Evolutionary conservation across 352 stramenopile species (phyloP).

Genomic region (Pythium apleroticum): DNA sequence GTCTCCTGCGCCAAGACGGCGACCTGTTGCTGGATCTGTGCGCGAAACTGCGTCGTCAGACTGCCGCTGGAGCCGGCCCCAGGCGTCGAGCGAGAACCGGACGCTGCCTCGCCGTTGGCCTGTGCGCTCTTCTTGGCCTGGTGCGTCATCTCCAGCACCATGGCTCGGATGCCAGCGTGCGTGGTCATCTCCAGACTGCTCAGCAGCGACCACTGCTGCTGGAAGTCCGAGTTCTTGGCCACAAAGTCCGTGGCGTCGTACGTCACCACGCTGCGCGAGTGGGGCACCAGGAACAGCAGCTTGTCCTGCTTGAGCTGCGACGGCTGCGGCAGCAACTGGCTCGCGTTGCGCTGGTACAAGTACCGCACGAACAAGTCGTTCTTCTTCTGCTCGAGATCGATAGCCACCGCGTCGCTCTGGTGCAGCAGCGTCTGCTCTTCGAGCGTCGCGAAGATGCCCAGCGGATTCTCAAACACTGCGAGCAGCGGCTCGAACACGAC

Average conservation of each 20-base stretch:
- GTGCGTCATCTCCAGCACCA: slow-evolving; percentile 28
- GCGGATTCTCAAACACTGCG: slow-evolving; percentile 39
- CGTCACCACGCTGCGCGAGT: slow-evolving; percentile 43
- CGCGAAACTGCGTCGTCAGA: slow-evolving; percentile 24
- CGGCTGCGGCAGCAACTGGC: slow-evolving; percentile 27
- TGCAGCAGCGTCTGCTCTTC: slow-evolving; percentile 69
- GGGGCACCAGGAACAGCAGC: slow-evolving; percentile 49
- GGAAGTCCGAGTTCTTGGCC: slow-evolving; percentile 64
- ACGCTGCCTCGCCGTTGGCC: background rate
- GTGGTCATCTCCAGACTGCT: slow-evolving; percentile 33
- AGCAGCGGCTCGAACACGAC: background rate
- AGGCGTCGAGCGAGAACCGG: background rate
- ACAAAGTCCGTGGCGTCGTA: slow-evolving; percentile 72
- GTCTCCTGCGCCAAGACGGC: background rate
- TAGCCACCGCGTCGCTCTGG: slow-evolving; percentile 45
- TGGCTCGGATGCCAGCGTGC: slow-evolving; percentile 29
- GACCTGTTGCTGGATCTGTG: slow-evolving; percentile 22
- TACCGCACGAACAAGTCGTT: slow-evolving; percentile 70
- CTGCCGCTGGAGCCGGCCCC: slow-evolving; percentile 7
- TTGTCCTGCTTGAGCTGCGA: slow-evolving; percentile 19
- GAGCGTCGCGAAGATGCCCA: slow-evolving; percentile 65
- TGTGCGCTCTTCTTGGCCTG: background rate
- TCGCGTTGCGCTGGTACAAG: slow-evolving; percentile 52
- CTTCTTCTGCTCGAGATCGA: slow-evolving; percentile 56
- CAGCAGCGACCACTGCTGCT: slow-evolving; percentile 39